These are phyloP conservation scores for Boeremia exigua DNA, from an alignment of 2,329 filamentous ascomycete species.

Conservation along the genomic window DNA sequence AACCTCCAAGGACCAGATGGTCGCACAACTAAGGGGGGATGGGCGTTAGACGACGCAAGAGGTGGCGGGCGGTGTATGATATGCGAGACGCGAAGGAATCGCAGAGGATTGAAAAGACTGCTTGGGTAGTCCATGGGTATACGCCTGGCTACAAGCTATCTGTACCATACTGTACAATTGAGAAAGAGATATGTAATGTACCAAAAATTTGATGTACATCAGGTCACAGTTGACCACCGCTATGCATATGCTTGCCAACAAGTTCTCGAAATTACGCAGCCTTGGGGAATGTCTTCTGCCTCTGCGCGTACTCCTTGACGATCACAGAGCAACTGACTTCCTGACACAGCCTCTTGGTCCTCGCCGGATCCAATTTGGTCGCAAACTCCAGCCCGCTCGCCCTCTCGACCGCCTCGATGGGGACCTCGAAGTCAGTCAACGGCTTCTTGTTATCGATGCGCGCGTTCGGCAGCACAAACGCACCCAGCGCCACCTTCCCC, in stretches of 20 bases:
- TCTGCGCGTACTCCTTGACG: slow-evolving; percentile 77
- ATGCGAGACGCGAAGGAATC: background rate
- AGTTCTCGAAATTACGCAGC: background rate
- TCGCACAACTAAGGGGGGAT: background rate
- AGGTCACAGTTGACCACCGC: background rate
- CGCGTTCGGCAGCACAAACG: slow-evolving; percentile 94
- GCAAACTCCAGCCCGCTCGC: slow-evolving; percentile 93
- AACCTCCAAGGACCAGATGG: slow-evolving; percentile 17
- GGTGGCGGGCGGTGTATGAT: slow-evolving; percentile 20
- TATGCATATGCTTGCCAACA: slow-evolving; percentile 16
- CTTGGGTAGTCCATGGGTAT: background rate
- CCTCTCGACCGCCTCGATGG: slow-evolving; percentile 88
- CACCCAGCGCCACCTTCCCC: slow-evolving; percentile 77
- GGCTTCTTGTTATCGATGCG: slow-evolving; percentile 86
- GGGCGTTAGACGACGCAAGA: background rate
- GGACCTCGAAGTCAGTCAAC: slow-evolving; percentile 91
- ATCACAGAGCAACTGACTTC: slow-evolving; percentile 85
- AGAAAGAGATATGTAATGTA: slow-evolving; percentile 15
- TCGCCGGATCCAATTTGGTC: slow-evolving; percentile 72
- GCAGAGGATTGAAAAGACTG: background rate
- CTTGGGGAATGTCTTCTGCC: slow-evolving; percentile 57
- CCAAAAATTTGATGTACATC: background rate
- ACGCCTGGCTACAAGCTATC: background rate
- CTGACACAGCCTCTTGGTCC: slow-evolving; percentile 80
- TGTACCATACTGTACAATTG: slow-evolving; percentile 36